Base-by-base conservation (phyloP, 345 rosid genomes). In the Eutrema heterophyllum region DNA sequence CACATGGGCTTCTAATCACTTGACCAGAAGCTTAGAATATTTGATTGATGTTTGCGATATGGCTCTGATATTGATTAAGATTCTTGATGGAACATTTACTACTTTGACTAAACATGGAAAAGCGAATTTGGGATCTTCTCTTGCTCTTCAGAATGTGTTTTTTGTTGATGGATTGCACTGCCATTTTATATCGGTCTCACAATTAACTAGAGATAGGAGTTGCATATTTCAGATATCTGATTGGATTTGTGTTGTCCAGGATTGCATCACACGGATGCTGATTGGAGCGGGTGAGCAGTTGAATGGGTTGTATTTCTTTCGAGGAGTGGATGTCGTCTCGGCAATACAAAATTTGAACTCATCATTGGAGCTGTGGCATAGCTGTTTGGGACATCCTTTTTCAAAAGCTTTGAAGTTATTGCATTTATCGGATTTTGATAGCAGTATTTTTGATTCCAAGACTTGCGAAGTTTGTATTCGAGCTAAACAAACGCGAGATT, bases 71-170 rank as follows among this genome's bases (percentile, higher is more conserved):
- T 5, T 44, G 2, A 44, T 44, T 2, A 44, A 44, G 5, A 6
- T 64, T 0, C 26, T 39, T 0, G 26, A 64, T 16, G 64, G 64
- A 3, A 1, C n/a, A 0, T 10, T 11, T 9, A 40, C 29, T 3
- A 15, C 18, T 0, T 11, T 10, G 0, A 12, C 3, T 5, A 11
- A 27, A 27, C 35, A 53, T 0, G 58, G 38, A 0, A 2, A 0
- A 12, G 16, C 29, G 0, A 1, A 0, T 0, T 6, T 53, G 0
- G 58, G 38, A 0, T 27, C 38, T 0, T 5, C 18, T 53, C 6
- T 29, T 0, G 2, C 2, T 14, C 6, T 30, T 3, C 18, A 14
- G 0, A 3, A 6, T 0, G 10, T 30, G 1, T 55, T 32, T 1
- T 45, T 45, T 30, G 69, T 64, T 0, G 55, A 15, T 7, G 15